These are phyloP conservation scores for Chrysochromulina tobinii DNA, from an alignment of 78 protist species.

Conservation along the genomic window DNA sequence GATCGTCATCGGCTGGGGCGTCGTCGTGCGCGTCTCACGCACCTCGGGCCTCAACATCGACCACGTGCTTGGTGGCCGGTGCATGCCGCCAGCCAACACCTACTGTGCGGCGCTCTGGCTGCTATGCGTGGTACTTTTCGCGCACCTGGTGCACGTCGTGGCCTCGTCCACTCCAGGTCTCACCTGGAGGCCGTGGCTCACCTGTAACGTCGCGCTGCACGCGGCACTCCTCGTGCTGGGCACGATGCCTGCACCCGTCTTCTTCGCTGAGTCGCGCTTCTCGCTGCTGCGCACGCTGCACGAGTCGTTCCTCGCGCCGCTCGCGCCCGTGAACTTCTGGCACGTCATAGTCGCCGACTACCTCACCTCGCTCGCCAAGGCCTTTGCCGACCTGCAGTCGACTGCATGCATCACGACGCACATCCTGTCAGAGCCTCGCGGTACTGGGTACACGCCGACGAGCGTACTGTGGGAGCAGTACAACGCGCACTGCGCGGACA, in stretches of 20 bases:
- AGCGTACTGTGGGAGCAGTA: background rate
- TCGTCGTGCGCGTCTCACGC: background rate
- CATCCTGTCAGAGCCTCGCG: background rate
- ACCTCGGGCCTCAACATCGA: background rate
- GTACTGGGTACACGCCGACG: background rate
- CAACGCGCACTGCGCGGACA: background rate
- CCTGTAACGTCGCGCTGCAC: background rate
- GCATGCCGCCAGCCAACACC: background rate
- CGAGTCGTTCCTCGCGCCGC: conserved; percentile 10
- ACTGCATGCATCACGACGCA: background rate
- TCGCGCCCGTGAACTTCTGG: conserved; percentile 13
- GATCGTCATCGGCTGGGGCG: background rate
- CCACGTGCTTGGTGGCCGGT: background rate
- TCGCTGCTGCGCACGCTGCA: background rate
- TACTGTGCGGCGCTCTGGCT: background rate
- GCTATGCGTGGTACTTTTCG: background rate
- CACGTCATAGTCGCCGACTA: conserved; percentile 30
- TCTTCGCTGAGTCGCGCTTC: background rate
- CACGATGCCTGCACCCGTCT: background rate
- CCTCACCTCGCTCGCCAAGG: background rate
- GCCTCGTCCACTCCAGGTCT: background rate
- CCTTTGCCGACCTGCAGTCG: conserved; percentile 19
- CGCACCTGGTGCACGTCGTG: background rate
- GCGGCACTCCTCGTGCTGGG: background rate
- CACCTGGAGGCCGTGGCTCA: conserved; percentile 7